Base-by-base conservation (phyloP, 768 basidiomycete genomes). In the Coprinopsis marcescibilis region DNA sequence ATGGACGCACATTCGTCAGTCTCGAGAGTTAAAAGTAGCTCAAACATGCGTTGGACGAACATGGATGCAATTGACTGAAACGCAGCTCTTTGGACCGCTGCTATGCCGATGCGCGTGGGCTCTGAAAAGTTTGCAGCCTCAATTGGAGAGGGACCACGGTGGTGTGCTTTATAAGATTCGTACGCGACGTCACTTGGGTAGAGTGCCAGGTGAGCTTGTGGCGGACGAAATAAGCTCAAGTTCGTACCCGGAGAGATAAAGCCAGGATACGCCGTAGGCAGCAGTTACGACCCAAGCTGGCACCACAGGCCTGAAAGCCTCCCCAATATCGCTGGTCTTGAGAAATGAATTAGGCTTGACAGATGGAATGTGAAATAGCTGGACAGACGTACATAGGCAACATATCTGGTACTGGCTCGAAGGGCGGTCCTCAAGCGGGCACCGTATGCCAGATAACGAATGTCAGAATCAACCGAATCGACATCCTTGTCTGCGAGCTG, bases 31-130 rank as follows among this genome's bases (percentile, higher is more conserved):
- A 34, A 43, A 20, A 45, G 49, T 26, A 46, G 48, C 50, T 32
- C 50, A 33, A 39, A 44, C 4, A 43, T 35, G 49, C 45, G 23
- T 45, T 54, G 29, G 38, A 67, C 80, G 39, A 60, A 85, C 86
- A 90, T 89, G 32, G 85, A 89, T 8, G 88, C 87, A 23, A 89
- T 71, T 12, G 83, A 84, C 63, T 90, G 88, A 64, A 90, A 90
- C 3, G 79, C 72, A 1, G 85, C 83, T 47, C 88, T 78, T 63
- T 89, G 83, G 39, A 80, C 79, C 13, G 83, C 85, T n/a, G 78
- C 69, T 55, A 88, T 68, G n/a, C 73, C 73, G 13, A 89, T 57
- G 25, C 87, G 75, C 27, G 78, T 80, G 3, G 79, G 73, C 60
- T 88, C 85, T 8, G 85, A 81, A 56, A 85, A 81, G 62, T 81